A percentile compares a stretch with the other conserved stretches of the same genome.
Conservation (phyloP, 2,329 filamentous ascomycete genomes). For the Leptodontidium sp. region DNA sequence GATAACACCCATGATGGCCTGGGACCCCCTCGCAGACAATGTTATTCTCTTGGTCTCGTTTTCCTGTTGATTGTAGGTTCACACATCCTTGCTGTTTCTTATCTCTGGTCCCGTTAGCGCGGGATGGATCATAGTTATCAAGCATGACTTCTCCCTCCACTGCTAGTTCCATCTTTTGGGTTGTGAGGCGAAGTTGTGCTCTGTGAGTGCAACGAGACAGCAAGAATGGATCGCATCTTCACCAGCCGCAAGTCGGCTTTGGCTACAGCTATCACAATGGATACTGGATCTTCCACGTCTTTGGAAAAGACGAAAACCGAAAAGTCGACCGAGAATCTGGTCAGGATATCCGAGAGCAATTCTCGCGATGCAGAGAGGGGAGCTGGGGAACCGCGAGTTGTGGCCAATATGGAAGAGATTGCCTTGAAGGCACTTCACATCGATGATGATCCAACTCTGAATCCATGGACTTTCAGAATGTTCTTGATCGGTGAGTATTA, state of each 20-base stretch:
- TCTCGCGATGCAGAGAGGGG: conserved; percentile 23
- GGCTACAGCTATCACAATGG: background rate
- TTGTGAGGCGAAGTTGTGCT: conserved; percentile 8
- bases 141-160: background rate
- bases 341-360: conserved; percentile 12
- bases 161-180: background rate
- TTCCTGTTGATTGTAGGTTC: conserved; percentile 1
- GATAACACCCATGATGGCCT: background rate
- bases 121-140: conserved; percentile 1
- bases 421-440: conserved; percentile 30
- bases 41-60: background rate
- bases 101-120: background rate
- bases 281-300: conserved; percentile 20
- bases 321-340: conserved; percentile 23
- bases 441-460: conserved; percentile 37
- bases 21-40: conserved; percentile 3
- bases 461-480: conserved; percentile 50
- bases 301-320: conserved; percentile 17
- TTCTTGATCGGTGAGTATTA: conserved; percentile 48
- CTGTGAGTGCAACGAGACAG: conserved; percentile 40
- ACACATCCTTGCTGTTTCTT: background rate
- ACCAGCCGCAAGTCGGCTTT: conserved; percentile 20
- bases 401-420: conserved; percentile 31
- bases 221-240: conserved; percentile 22
- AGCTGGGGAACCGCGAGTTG: conserved; percentile 18